A percentile compares a stretch with the other conserved stretches of the same genome.
These are phyloP conservation scores for Cordyceps militaris DNA, from an alignment of 2,329 filamentous ascomycete species.

Conservation along the genomic window DNA sequence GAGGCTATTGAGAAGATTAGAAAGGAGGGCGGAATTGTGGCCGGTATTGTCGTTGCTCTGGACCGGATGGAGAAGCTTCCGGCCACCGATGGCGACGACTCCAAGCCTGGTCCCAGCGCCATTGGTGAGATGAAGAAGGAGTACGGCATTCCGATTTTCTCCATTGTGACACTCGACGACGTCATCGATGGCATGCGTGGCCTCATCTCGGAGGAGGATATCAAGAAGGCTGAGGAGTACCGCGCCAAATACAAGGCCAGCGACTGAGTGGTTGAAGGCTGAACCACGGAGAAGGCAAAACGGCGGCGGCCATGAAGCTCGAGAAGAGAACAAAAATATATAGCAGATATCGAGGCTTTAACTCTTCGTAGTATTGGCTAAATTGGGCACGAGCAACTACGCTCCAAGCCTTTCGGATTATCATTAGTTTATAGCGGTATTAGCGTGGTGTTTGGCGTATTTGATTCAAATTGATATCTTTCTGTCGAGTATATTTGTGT, in stretches of 20 bases:
- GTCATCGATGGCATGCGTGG: slow-evolving; percentile 63
- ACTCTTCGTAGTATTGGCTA: background rate
- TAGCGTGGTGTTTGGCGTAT: slow-evolving; percentile 12
- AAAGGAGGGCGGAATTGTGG: slow-evolving; percentile 74
- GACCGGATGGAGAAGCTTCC: slow-evolving; percentile 82
- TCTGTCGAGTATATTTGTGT: background rate
- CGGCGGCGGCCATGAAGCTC: background rate
- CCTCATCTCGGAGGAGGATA: slow-evolving; percentile 54
- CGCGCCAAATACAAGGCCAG: slow-evolving; percentile 56
- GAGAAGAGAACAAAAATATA: background rate
- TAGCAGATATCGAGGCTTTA: slow-evolving; percentile 6
- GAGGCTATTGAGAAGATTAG: slow-evolving; percentile 88
- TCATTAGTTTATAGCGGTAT: slow-evolving; percentile 10
- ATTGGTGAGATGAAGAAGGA: slow-evolving; percentile 81
- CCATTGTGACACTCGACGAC: slow-evolving; percentile 79
- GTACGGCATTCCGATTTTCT: slow-evolving; percentile 73
- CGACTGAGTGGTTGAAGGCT: slow-evolving; percentile 33
- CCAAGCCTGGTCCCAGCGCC: slow-evolving; percentile 65
- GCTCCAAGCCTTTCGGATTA: background rate
- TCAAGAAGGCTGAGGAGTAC: slow-evolving; percentile 67
- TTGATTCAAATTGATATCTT: slow-evolving; percentile 2
- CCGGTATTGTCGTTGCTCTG: slow-evolving; percentile 81
- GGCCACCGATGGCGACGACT: slow-evolving; percentile 56
- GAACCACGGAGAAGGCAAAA: background rate
- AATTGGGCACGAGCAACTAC: slow-evolving; percentile 1